Evolutionary conservation across 2,329 filamentous ascomycete species (phyloP), one percentile per base, ranked within the genome.

Genomic region (Diaporthe humulicola): DNA sequence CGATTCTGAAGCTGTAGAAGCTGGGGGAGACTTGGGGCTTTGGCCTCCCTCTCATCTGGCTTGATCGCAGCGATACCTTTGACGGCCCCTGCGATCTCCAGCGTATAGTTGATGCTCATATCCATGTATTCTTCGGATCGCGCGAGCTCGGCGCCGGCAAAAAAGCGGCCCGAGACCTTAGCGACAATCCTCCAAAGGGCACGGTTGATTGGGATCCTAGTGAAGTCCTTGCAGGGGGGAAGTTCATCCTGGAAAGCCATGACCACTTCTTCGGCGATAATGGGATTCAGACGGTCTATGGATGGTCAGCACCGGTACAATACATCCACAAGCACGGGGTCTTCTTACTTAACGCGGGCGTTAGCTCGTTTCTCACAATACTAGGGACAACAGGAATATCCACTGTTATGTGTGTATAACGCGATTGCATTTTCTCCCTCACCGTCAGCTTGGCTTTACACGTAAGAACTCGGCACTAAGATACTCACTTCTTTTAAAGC

Each of bases 141-240:
- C 76, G 85, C 86, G 1, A 88, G 82, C 70, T 88, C 86, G 1
- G 85, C 79, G 8, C 87, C 87, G 42, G 89, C 81, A 69, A 89
- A 89, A 36, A 88, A 79, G n/a, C 85, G 82, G 4, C 87, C 87
- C 0, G 86, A 87, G 0, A 86, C 83, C 75, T 84, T 85, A 64
- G 85, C 86, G 0, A 89, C 84, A 54, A 88, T 84, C n/a, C 85
- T 84, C 3, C 88, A 81, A 10, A 89, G 78, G 9, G 80, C 82
- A 17, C 80, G 74, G 79, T 85, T 82, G 48, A 87, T 83, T 22
- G 82, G 82, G 56, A 87, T 78, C 1, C 81, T 72, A 0, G 81
- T 85, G 86, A 86, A 88, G 58, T 85, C 84, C n/a, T 80, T 76
- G 54, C 81, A 82, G 0, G 79, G 78, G 0, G 83, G 83, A 1